phyloP scores from a whole-genome alignment of 75 land plant species.

The Ceratopteris richardii region DNA sequence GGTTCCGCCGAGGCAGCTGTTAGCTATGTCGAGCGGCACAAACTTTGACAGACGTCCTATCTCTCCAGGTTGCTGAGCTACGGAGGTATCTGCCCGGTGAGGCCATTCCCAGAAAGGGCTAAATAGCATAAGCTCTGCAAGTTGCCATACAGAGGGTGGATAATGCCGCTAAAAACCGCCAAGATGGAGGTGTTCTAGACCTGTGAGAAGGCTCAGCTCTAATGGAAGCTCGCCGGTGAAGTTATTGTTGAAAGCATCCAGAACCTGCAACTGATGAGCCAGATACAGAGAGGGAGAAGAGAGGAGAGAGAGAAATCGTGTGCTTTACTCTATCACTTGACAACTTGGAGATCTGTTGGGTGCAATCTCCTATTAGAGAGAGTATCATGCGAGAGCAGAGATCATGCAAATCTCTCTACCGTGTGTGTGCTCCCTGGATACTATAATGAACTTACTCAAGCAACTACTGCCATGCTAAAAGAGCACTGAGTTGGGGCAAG shows the following conservation, averaged over 20 bases:
- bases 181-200: conserved; percentile 58
- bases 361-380: too few species aligned
- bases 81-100: conserved; percentile 56
- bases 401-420: too few species aligned
- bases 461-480: too few species aligned
- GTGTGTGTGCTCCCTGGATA: too few species aligned
- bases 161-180: conserved; percentile 78
- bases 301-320: too few species aligned
- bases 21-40: conserved; percentile 51
- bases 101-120: conserved; percentile 78
- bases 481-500: too few species aligned
- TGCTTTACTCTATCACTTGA: too few species aligned
- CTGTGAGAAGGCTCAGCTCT: conserved; percentile 24
- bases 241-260: conserved; percentile 79
- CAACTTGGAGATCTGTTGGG: too few species aligned
- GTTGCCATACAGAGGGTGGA: conserved; percentile 62
- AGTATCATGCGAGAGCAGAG: too few species aligned
- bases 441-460: too few species aligned
- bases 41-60: conserved; percentile 55
- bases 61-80: conserved; percentile 67
- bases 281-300: too few species aligned
- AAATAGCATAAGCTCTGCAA: conserved; percentile 54
- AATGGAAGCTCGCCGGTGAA: conserved; percentile 61
- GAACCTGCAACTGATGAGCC: conserved; percentile 32
- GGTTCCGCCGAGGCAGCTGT: conserved; percentile 52